Percentiles rank a stretch among this genome's conserved stretches.
These are phyloP conservation scores for Ziziphus jujuba DNA, from an alignment of 306 rosid genomes.

Conservation along the genomic window DNA sequence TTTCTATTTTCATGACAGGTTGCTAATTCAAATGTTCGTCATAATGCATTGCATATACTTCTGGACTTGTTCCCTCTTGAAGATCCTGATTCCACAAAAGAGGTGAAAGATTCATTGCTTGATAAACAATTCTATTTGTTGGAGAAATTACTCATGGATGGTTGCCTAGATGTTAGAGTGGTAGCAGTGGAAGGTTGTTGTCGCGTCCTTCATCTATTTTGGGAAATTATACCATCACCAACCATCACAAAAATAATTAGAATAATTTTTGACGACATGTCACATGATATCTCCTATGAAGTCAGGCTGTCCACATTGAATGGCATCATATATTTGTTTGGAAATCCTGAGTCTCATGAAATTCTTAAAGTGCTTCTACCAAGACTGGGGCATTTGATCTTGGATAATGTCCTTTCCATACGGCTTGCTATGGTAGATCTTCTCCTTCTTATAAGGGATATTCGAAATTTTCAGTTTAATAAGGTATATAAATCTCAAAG, in stretches of 20 bases:
- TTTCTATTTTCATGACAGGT: conserved; percentile 46
- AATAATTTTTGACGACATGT: conserved; percentile 66
- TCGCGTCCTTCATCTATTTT: conserved; percentile 76
- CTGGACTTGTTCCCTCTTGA: conserved; percentile 89
- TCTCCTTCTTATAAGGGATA: conserved; percentile 61
- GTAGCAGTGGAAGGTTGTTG: conserved; percentile 94
- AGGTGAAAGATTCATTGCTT: conserved; percentile 78
- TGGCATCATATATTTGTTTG: conserved; percentile 76
- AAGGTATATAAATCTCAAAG: conserved; percentile 46
- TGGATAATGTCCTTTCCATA: conserved; percentile 52
- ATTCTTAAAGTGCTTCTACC: conserved; percentile 86
- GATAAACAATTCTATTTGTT: conserved; percentile 76
- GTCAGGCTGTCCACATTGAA: conserved; percentile 78
- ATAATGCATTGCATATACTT: conserved; percentile 80
- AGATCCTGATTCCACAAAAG: conserved; percentile 89
- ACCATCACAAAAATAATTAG: conserved; percentile 71
- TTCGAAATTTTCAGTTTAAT: conserved; percentile 74
- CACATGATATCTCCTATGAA: conserved; percentile 67
- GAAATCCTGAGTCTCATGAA: conserved; percentile 83
- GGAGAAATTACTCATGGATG: conserved; percentile 71
- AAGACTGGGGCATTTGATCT: conserved; percentile 72
- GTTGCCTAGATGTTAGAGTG: conserved; percentile 72
- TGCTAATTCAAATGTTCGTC: conserved; percentile 91
- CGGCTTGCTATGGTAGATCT: conserved; percentile 68
- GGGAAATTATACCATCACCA: conserved; percentile 88